Evolutionary conservation across 768 basidiomycete genomes (phyloP).

Genomic region (Exsudoporus frostii): DNA sequence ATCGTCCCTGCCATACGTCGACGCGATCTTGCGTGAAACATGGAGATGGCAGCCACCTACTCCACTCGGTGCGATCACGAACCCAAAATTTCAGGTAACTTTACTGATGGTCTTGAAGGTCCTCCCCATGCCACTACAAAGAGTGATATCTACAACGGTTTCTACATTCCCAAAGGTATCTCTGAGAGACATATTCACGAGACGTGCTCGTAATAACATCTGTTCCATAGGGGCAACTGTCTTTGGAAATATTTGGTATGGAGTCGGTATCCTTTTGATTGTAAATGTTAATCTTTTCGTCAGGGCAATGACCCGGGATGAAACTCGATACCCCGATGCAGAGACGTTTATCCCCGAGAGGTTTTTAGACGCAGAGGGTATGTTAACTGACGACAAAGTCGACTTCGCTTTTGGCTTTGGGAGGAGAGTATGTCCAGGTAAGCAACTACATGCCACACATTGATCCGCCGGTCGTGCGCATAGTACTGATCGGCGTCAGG

Average conservation of each 20-base stretch:
- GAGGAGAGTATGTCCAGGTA: conserved; percentile 15
- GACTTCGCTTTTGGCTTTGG: conserved; percentile 19
- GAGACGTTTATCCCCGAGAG: conserved; percentile 14
- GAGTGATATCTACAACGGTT: too few species aligned
- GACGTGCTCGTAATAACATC: background rate
- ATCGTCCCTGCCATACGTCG: conserved; percentile 8
- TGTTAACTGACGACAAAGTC: conserved; percentile 7
- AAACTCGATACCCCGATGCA: conserved; percentile 16
- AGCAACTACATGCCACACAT: background rate
- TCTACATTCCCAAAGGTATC: too few species aligned
- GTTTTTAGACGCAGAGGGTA: conserved; percentile 7
- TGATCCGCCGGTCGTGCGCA: too few species aligned
- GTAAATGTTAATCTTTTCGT: background rate
- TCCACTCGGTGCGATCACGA: conserved; percentile 3
- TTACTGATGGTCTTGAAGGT: conserved; percentile 1
- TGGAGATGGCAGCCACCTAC: conserved; percentile 9
- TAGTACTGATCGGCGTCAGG: conserved; percentile 1
- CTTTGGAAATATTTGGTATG: conserved; percentile 16
- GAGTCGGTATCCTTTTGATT: background rate
- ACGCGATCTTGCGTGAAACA: conserved; percentile 11
- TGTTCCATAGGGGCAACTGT: conserved; percentile 7
- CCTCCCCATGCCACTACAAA: conserved; percentile 13
- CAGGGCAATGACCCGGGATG: conserved; percentile 21
- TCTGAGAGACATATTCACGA: background rate
- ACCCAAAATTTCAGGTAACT: background rate